These are phyloP conservation scores for Staphylotrichum tortipilum DNA, from an alignment of 495 filamentous ascomycete species.

Conservation along the genomic window DNA sequence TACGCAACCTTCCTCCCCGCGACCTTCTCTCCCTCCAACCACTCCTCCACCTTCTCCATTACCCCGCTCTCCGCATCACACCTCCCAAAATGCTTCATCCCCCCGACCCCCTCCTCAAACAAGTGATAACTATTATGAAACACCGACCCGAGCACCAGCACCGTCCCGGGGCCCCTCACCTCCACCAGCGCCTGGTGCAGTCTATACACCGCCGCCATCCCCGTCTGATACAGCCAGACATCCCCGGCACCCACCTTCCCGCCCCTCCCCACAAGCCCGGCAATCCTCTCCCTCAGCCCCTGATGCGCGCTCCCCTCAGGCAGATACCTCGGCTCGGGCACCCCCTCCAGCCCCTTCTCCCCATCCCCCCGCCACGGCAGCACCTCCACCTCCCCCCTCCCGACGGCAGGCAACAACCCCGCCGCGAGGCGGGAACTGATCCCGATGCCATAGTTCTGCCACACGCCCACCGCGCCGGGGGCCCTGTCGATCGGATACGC, in stretches of 20 bases:
- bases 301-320: slow-evolving; percentile 21
- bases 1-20: slow-evolving; percentile 24
- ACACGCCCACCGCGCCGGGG: slow-evolving; percentile 26
- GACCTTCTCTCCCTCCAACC: slow-evolving; percentile 24
- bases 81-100: slow-evolving; percentile 31
- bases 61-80: slow-evolving; percentile 25
- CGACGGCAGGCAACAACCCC: slow-evolving; percentile 20
- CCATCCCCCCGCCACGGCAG: not conserved
- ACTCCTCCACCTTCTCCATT: slow-evolving; percentile 31
- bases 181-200: slow-evolving; percentile 13
- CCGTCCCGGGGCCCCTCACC: slow-evolving; percentile 11
- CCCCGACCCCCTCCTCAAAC: slow-evolving; percentile 21
- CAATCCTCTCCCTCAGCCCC: slow-evolving; percentile 27
- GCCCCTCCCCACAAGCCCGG: slow-evolving; percentile 19
- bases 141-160: slow-evolving; percentile 27
- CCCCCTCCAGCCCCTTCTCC: not conserved
- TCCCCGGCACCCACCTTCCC: slow-evolving; percentile 20
- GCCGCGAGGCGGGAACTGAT: slow-evolving; percentile 33
- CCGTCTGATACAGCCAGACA: slow-evolving; percentile 38
- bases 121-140: slow-evolving; percentile 31
- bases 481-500: slow-evolving; percentile 23
- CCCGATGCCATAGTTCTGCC: slow-evolving; percentile 33
- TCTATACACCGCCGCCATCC: slow-evolving; percentile 37
- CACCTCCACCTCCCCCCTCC: not conserved
- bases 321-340: slow-evolving; percentile 15